Evolutionary conservation across 352 stramenopile species (phyloP).

Genomic region (Phytophthora tentaculata): DNA sequence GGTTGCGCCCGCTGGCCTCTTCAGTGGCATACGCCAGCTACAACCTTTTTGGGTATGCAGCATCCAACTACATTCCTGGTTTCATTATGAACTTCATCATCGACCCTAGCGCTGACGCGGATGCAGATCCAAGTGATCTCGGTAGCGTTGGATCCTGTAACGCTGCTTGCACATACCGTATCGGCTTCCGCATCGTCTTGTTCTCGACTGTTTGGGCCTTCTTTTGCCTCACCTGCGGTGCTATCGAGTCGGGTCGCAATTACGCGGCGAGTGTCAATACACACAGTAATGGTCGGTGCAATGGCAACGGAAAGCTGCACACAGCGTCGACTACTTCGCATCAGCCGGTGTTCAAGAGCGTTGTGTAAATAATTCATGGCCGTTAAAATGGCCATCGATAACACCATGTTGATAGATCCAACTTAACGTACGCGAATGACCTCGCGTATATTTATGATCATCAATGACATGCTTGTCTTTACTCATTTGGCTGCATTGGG

Average conservation of each 20-base stretch:
- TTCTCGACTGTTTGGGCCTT: slow-evolving; percentile 79
- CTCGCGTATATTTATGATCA: slow-evolving; percentile 39
- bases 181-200: slow-evolving; percentile 85
- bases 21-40: slow-evolving; percentile 85
- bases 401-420: slow-evolving; percentile 18
- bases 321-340: slow-evolving; percentile 7
- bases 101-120: slow-evolving; percentile 39
- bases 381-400: slow-evolving; percentile 3
- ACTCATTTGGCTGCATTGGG: slow-evolving; percentile 26
- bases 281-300: slow-evolving; percentile 9
- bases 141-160: slow-evolving; percentile 49
- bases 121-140: slow-evolving; percentile 22
- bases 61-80: slow-evolving; percentile 85
- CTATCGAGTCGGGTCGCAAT: slow-evolving; percentile 46
- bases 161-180: slow-evolving; percentile 78
- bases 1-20: slow-evolving; percentile 70
- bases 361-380: slow-evolving; percentile 24
- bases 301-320: slow-evolving; percentile 25
- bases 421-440: slow-evolving; percentile 23
- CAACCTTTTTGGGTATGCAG: slow-evolving; percentile 87
- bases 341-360: slow-evolving; percentile 28
- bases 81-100: slow-evolving; percentile 88
- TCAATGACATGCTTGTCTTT: slow-evolving; percentile 19
- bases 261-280: slow-evolving; percentile 20
- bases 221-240: slow-evolving; percentile 62